Percentiles rank a stretch among this genome's conserved stretches.
phyloP scores from a whole-genome alignment of 495 filamentous ascomycete genomes.

The Cercophora samala region DNA sequence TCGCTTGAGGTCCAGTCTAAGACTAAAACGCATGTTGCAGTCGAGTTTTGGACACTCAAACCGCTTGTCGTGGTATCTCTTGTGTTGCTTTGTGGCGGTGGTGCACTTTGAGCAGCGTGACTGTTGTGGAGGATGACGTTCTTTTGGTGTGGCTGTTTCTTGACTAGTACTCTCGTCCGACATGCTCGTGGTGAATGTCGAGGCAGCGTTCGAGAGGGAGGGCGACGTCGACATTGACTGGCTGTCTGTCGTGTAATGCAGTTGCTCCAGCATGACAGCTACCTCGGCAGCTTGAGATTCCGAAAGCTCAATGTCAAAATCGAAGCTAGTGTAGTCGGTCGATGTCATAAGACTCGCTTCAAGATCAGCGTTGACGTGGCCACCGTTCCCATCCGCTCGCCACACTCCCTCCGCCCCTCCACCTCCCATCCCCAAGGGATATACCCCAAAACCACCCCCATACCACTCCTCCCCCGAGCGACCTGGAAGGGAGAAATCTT shows the following conservation, averaged over 20 bases:
- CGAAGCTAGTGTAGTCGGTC: not conserved
- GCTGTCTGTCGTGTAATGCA: not conserved
- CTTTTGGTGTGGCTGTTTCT: not conserved
- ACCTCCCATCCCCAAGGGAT: not conserved
- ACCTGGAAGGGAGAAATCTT: conserved; percentile 5
- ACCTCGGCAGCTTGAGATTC: not conserved
- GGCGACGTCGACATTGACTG: not conserved
- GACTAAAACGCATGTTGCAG: not conserved
- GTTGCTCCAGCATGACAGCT: not conserved
- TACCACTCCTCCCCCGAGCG: not conserved
- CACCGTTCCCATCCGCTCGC: not conserved
- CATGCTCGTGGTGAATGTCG: not conserved
- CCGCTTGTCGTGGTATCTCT: not conserved
- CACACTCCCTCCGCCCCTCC: not conserved
- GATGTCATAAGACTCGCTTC: not conserved
- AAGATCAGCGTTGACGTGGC: not conserved
- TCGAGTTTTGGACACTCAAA: not conserved
- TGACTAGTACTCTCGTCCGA: not conserved
- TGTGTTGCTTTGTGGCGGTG: not conserved
- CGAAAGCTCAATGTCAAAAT: not conserved
- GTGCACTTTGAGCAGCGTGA: not conserved
- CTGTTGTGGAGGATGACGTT: not conserved
- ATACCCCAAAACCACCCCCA: not conserved
- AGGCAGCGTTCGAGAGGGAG: not conserved
- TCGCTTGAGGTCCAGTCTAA: not conserved